Conservation (phyloP, 1,139 yeast genomes). For the Yamadazyma pseudoaaseri region DNA sequence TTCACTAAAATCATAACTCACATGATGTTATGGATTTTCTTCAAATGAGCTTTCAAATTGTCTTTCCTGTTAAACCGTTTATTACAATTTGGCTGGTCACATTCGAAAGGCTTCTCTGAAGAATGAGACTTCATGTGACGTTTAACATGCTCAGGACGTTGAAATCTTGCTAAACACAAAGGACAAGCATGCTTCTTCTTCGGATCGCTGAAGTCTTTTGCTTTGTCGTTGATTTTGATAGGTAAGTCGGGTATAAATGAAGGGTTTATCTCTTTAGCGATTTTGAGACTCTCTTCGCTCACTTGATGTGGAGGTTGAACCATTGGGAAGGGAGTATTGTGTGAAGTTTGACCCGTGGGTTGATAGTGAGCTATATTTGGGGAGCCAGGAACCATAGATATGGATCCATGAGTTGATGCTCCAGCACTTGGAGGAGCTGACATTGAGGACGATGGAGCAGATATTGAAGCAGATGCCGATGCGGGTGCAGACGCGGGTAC, state of each 20-base stretch:
- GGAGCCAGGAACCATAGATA: constrained; percentile 2
- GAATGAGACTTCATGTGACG: constrained; percentile 88
- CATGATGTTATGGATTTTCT: constrained; percentile 50
- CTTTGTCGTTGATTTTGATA: constrained; percentile 23
- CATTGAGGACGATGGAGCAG: not conserved
- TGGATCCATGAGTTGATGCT: not conserved
- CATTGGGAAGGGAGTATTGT: constrained; percentile 2
- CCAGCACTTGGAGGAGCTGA: constrained; percentile 5
- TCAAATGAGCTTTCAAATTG: constrained; percentile 65
- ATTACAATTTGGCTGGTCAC: constrained; percentile 71
- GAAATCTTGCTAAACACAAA: constrained; percentile 73
- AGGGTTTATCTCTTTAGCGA: constrained; percentile 15
- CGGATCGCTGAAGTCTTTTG: constrained; percentile 43
- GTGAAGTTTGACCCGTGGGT: constrained; percentile 1
- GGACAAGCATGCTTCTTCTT: constrained; percentile 74
- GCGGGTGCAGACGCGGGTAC: constrained; percentile 4
- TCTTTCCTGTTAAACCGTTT: constrained; percentile 75
- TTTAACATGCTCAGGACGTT: constrained; percentile 89
- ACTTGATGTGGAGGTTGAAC: constrained; percentile 8
- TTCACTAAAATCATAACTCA: constrained; percentile 1
- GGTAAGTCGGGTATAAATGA: constrained; percentile 22
- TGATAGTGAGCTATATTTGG: not conserved
- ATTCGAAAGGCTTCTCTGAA: constrained; percentile 79
- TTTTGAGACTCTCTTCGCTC: constrained; percentile 9
- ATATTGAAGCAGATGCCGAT: constrained; percentile 1